These are phyloP conservation scores for Parafenestella ontariensis DNA, from an alignment of 2,329 filamentous ascomycete species.

Conservation along the genomic window DNA sequence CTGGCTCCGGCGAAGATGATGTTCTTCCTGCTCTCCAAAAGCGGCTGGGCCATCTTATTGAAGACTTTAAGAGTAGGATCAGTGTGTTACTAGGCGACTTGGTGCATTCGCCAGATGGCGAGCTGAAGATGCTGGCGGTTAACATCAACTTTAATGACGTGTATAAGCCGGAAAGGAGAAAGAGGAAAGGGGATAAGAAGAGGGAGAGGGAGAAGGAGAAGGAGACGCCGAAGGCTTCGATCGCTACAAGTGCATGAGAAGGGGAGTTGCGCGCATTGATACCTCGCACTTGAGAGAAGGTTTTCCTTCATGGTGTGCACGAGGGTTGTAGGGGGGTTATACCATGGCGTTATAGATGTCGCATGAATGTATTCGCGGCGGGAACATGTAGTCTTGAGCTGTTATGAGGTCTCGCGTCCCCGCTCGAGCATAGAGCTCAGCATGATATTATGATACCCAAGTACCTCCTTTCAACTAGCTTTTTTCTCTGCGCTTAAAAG, in stretches of 20 bases:
- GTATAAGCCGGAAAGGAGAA: conserved; percentile 78
- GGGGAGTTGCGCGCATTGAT: not conserved
- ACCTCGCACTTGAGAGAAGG: not conserved
- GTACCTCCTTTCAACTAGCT: no score
- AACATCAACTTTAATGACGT: conserved; percentile 99
- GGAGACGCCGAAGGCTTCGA: conserved; percentile 26
- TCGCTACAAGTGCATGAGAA: not conserved
- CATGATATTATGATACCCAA: not conserved
- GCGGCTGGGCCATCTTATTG: conserved; percentile 73
- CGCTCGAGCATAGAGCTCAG: not conserved
- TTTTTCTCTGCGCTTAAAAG: no score
- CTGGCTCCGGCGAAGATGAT: conserved; percentile 60
- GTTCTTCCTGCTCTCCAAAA: conserved; percentile 78
- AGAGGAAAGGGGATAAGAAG: conserved; percentile 52
- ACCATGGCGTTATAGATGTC: not conserved
- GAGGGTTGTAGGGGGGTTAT: not conserved
- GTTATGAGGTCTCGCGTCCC: not conserved
- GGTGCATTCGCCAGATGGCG: conserved; percentile 90
- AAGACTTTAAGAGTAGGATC: conserved; percentile 78
- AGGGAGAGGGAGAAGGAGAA: conserved; percentile 38
- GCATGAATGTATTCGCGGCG: not conserved
- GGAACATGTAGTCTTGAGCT: not conserved
- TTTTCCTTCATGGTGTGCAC: not conserved
- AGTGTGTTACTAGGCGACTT: conserved; percentile 87
- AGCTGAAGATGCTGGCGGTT: conserved; percentile 93